phyloP scores from a whole-genome alignment of 371 early-diverging fungal species.

The Actinomucor elegans region DNA sequence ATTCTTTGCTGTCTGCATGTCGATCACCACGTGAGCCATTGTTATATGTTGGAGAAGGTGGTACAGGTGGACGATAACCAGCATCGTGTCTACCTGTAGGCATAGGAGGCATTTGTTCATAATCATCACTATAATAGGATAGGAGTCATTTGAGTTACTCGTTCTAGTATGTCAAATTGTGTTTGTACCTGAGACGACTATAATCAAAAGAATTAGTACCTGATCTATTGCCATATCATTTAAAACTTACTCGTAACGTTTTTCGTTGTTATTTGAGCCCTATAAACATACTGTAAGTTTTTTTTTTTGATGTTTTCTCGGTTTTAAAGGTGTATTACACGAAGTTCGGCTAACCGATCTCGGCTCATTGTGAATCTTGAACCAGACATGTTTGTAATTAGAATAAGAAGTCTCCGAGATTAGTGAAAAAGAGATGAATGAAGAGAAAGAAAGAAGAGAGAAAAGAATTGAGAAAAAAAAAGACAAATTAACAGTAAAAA shows the following conservation, averaged over 20 bases:
- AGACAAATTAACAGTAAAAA: background rate
- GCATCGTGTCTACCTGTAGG: constrained; percentile 30
- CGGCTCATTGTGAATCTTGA: constrained; percentile 57
- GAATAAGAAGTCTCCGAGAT: too few relatives aligned
- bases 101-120: constrained; percentile 42
- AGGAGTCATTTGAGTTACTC: background rate
- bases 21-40: constrained; percentile 30
- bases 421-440: constrained; percentile 3
- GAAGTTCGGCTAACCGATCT: constrained; percentile 51
- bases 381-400: constrained; percentile 36
- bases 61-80: constrained; percentile 41
- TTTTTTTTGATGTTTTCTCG: background rate
- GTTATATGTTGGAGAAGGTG: constrained; percentile 40
- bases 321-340: constrained; percentile 18
- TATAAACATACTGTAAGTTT: background rate
- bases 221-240: background rate
- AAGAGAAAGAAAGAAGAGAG: constrained; percentile 14
- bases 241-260: constrained; percentile 43
- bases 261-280: constrained; percentile 35
- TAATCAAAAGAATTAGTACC: background rate
- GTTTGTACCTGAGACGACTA: constrained; percentile 44
- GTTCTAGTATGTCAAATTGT: background rate
- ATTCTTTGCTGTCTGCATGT: constrained; percentile 38
- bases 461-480: constrained; percentile 13
- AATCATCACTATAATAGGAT: constrained; percentile 32